Evolutionary conservation across 495 filamentous ascomycete genomes (phyloP).

Genomic region (Thermothielavioides terrestris): DNA sequence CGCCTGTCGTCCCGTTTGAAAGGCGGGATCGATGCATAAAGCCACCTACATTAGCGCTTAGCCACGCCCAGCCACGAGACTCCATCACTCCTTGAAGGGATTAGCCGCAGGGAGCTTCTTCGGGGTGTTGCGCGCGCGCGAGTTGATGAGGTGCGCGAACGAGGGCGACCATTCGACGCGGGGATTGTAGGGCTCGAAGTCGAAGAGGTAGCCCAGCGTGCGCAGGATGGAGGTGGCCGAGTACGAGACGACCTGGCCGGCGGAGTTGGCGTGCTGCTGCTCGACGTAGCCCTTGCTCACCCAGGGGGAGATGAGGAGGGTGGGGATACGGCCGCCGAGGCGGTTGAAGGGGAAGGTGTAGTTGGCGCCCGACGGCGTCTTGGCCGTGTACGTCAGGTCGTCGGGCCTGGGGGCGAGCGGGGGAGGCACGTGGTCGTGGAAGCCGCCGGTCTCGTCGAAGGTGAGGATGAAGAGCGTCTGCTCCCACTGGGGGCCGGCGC

Average conservation of each 20-base stretch:
- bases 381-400: constrained; percentile 37
- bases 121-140: neutral
- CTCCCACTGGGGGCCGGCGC: constrained; percentile 17
- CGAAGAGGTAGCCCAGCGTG: constrained; percentile 38
- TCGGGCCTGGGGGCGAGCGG: constrained; percentile 27
- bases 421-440: constrained; percentile 40
- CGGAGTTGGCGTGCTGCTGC: constrained; percentile 36
- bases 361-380: constrained; percentile 30
- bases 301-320: constrained; percentile 44
- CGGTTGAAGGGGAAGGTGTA: constrained; percentile 41
- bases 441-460: constrained; percentile 43
- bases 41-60: no score
- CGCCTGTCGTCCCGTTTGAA: no score
- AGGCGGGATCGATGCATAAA: no score
- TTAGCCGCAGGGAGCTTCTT: neutral
- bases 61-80: no score
- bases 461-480: constrained; percentile 39
- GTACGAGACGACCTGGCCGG: constrained; percentile 26
- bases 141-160: constrained; percentile 34
- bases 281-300: constrained; percentile 37
- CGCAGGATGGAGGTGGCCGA: constrained; percentile 37
- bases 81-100: neutral
- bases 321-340: constrained; percentile 42
- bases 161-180: constrained; percentile 36
- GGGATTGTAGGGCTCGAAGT: constrained; percentile 33